Percentiles rank a stretch among this genome's conserved stretches.
Evolutionary conservation across 495 filamentous ascomycete species (phyloP).

Genomic region (Talaromyces wortmannii): DNA sequence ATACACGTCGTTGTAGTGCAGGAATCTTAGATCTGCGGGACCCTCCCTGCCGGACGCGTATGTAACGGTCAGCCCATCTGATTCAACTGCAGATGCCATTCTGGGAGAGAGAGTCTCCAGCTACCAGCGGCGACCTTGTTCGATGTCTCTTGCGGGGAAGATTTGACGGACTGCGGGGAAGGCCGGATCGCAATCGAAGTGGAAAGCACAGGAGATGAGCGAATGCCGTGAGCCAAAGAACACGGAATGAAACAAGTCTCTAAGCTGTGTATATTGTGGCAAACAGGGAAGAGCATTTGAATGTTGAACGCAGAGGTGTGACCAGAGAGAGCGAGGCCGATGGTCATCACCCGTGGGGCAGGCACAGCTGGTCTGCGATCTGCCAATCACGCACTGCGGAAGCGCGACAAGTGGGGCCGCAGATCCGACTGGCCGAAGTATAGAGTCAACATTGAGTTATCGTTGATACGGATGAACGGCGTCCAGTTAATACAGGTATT

Average conservation of each 20-base stretch:
- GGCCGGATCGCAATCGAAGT: neutral
- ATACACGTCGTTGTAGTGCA: conserved; percentile 93
- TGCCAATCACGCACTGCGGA: too few relatives aligned
- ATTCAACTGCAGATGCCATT: conserved; percentile 12
- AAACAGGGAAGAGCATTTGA: too few relatives aligned
- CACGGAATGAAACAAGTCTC: neutral
- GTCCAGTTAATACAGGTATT: too few relatives aligned
- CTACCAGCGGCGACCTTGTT: too few relatives aligned
- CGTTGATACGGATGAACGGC: too few relatives aligned
- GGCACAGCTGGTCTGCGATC: too few relatives aligned
- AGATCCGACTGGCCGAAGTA: too few relatives aligned
- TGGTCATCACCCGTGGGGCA: too few relatives aligned
- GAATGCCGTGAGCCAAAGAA: neutral
- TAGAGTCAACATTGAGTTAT: too few relatives aligned
- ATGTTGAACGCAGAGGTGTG: neutral
- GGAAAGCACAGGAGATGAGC: neutral
- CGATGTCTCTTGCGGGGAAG: neutral
- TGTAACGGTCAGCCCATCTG: conserved; percentile 37
- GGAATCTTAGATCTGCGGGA: conserved; percentile 64
- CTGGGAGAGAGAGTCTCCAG: neutral
- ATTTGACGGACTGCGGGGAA: neutral
- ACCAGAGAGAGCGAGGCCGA: too few relatives aligned
- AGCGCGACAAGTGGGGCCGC: too few relatives aligned
- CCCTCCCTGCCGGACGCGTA: conserved; percentile 44
- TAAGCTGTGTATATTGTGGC: too few relatives aligned